Evolutionary conservation across 768 basidiomycete species (phyloP).

Genomic region (Lentinula boryana): DNA sequence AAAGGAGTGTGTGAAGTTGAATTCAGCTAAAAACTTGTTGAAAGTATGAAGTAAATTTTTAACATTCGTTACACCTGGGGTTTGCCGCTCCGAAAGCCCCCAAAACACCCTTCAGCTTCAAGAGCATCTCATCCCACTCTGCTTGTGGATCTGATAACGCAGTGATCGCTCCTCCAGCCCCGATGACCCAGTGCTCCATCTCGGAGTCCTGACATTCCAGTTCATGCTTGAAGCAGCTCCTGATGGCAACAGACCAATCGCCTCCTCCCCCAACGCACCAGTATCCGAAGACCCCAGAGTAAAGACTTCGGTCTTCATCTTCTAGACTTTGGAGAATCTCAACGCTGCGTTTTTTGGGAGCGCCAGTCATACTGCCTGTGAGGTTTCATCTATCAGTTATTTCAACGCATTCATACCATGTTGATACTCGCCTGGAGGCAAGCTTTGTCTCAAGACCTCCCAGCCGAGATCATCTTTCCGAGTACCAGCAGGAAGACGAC

Average conservation of each 20-base stretch:
- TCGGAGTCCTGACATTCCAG: slow-evolving; percentile 2
- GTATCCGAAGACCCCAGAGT: slow-evolving; percentile 93
- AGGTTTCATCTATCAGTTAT: not conserved
- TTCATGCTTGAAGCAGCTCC: slow-evolving; percentile 81
- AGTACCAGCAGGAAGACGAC: slow-evolving; percentile 36
- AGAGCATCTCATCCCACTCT: slow-evolving; percentile 93
- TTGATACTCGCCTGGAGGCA: slow-evolving; percentile 70
- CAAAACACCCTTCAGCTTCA: slow-evolving; percentile 80
- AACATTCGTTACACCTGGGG: slow-evolving; percentile 4
- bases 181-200: slow-evolving; percentile 67
- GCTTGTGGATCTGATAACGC: slow-evolving; percentile 78
- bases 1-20: slow-evolving; percentile 2
- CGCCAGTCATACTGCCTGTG: slow-evolving; percentile 94
- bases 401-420: not conserved
- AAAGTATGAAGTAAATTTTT: not conserved
- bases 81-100: slow-evolving; percentile 46
- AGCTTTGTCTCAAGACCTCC: slow-evolving; percentile 69
- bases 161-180: slow-evolving; percentile 96
- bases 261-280: slow-evolving; percentile 84
- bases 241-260: slow-evolving; percentile 92
- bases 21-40: not conserved
- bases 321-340: slow-evolving; percentile 85
- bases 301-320: slow-evolving; percentile 63
- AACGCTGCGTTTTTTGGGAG: slow-evolving; percentile 90
- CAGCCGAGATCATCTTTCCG: slow-evolving; percentile 57